These are phyloP conservation scores for Vinca minor DNA, from an alignment of 257 asterid genomes.

Conservation along the genomic window DNA sequence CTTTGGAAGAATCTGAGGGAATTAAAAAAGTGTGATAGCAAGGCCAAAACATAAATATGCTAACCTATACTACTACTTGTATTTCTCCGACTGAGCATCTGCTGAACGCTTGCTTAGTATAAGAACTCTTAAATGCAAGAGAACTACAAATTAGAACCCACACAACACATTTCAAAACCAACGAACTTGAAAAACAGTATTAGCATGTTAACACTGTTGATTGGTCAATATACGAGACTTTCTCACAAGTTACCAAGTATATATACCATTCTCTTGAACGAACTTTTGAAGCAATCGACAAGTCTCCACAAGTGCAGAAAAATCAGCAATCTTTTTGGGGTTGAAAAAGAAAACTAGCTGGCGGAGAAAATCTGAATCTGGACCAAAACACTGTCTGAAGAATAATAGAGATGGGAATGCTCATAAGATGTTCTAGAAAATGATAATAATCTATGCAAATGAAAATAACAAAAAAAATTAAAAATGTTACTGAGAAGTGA, in stretches of 20 bases:
- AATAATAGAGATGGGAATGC: slow-evolving; percentile 11
- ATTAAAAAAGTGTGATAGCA: not conserved
- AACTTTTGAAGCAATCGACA: slow-evolving; percentile 64
- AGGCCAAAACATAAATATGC: not conserved
- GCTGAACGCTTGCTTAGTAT: not conserved
- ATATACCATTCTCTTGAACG: slow-evolving; percentile 56
- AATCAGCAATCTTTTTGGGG: slow-evolving; percentile 60
- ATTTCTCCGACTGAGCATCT: not conserved
- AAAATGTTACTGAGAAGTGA: not conserved
- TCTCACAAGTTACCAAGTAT: slow-evolving; percentile 6
- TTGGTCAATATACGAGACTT: not conserved
- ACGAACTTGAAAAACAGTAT: not conserved
- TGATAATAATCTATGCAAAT: not conserved
- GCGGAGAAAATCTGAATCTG: slow-evolving; percentile 67
- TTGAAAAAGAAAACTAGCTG: slow-evolving; percentile 83
- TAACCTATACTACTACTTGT: not conserved
- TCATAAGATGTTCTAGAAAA: not conserved
- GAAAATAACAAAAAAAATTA: not conserved
- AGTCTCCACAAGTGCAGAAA: slow-evolving; percentile 72
- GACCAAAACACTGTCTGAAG: slow-evolving; percentile 78
- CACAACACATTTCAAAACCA: not conserved
- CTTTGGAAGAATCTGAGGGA: not conserved
- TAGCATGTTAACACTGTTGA: not conserved
- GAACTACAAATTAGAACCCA: not conserved
- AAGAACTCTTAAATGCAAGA: not conserved